phyloP scores from a whole-genome alignment of 306 rosid genomes.

The Casuarina glauca region DNA sequence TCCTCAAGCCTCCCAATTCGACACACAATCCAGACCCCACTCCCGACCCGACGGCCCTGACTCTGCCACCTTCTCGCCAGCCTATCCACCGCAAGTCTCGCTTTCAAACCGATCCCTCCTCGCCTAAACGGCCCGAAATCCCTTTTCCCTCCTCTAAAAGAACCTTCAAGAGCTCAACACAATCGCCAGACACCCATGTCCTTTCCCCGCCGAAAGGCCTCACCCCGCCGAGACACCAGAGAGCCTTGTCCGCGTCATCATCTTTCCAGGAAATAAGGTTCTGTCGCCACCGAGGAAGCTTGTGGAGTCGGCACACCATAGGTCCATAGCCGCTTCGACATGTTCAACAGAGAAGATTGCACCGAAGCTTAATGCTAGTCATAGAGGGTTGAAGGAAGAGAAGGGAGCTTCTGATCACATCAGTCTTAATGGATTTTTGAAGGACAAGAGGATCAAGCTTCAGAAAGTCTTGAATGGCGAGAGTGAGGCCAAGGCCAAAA shows the following conservation, averaged over 20 bases:
- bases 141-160: constrained; percentile 34
- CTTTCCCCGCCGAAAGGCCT: constrained; percentile 45
- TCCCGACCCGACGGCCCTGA: constrained; percentile 13
- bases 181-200: constrained; percentile 28
- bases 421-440: constrained; percentile 63
- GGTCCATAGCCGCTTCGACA: constrained; percentile 61
- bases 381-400: constrained; percentile 25
- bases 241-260: constrained; percentile 34
- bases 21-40: background rate
- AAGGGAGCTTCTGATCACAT: constrained; percentile 20
- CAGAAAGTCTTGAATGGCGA: constrained; percentile 37
- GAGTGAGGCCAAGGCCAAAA: constrained; percentile 38
- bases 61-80: constrained; percentile 50
- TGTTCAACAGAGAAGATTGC: constrained; percentile 50
- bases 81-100: constrained; percentile 51
- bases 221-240: constrained; percentile 24
- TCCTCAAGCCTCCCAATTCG: constrained; percentile 45
- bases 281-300: constrained; percentile 79
- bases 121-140: constrained; percentile 49
- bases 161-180: constrained; percentile 25
- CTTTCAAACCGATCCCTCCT: constrained; percentile 55
- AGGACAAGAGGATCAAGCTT: constrained; percentile 46
- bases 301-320: constrained; percentile 52
- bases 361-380: constrained; percentile 11
- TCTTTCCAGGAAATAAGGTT: constrained; percentile 30